These are phyloP conservation scores for Trichoderma lentiforme DNA, from an alignment of 2,329 filamentous ascomycete genomes.

Conservation along the genomic window DNA sequence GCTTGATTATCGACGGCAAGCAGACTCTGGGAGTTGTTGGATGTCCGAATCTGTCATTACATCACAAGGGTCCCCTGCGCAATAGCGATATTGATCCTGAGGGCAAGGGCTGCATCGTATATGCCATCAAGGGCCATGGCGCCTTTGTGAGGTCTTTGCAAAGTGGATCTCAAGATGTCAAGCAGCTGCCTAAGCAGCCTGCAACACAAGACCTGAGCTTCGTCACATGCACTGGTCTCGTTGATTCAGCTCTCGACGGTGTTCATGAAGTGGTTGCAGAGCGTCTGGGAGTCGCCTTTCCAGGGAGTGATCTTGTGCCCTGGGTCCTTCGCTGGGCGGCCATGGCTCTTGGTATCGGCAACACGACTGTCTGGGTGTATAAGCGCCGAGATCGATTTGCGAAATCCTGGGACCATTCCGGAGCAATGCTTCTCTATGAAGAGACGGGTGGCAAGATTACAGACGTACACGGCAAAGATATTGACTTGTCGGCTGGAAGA, in stretches of 20 bases:
- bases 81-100: conserved; percentile 45
- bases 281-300: conserved; percentile 41
- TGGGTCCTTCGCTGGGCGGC: conserved; percentile 57
- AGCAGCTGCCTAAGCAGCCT: background rate
- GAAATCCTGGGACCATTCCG: conserved; percentile 60
- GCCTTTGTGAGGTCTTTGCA: conserved; percentile 44
- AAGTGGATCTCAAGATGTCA: conserved; percentile 7
- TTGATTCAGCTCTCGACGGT: conserved; percentile 47
- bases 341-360: conserved; percentile 51
- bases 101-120: conserved; percentile 48
- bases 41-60: conserved; percentile 43
- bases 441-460: conserved; percentile 55
- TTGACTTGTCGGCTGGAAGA: conserved; percentile 49
- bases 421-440: conserved; percentile 57
- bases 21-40: conserved; percentile 51
- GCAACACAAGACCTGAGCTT: conserved; percentile 34
- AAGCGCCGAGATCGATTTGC: conserved; percentile 44
- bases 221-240: conserved; percentile 46
- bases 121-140: conserved; percentile 47
- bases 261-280: conserved; percentile 45
- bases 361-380: conserved; percentile 57
- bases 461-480: conserved; percentile 49
- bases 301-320: conserved; percentile 51
- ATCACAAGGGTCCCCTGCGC: conserved; percentile 37
- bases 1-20: conserved; percentile 47